Evolutionary conservation across 208 protist genomes (phyloP).

Genomic region (Leishmania major): DNA sequence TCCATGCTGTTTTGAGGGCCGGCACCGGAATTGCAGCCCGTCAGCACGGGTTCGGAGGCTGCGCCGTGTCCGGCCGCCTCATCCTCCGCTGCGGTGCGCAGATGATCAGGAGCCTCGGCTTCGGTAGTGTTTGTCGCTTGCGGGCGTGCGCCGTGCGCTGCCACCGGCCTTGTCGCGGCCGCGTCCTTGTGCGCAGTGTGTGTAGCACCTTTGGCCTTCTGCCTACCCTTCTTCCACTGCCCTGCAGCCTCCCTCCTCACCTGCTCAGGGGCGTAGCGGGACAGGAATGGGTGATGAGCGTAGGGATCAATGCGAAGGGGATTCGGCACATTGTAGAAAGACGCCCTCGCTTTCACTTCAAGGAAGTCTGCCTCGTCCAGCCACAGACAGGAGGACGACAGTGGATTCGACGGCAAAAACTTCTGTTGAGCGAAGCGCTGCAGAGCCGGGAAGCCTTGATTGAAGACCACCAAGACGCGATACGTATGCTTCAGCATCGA

Average conservation of each 20-base stretch:
- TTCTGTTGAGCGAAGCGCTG: constrained; percentile 50
- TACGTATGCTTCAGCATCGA: constrained; percentile 39
- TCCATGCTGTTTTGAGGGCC: not conserved
- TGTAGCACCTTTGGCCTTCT: not conserved
- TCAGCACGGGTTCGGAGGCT: not conserved
- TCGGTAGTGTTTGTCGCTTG: not conserved
- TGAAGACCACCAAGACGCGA: constrained; percentile 58
- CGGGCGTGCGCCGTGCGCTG: not conserved
- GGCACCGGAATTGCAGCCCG: not conserved
- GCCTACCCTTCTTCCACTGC: not conserved
- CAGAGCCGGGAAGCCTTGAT: constrained; percentile 57
- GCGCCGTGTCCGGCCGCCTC: not conserved
- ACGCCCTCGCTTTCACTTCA: not conserved
- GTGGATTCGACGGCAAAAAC: constrained; percentile 56
- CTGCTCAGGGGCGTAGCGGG: constrained; percentile 25
- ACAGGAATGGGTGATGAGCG: constrained; percentile 52
- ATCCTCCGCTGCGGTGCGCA: not conserved
- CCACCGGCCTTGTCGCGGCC: not conserved
- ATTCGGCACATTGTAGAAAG: not conserved
- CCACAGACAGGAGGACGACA: constrained; percentile 62
- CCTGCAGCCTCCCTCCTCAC: not conserved
- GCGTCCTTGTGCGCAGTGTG: not conserved
- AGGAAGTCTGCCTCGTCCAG: constrained; percentile 66
- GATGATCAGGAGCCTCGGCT: not conserved
- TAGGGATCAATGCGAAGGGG: constrained; percentile 44